Base-by-base conservation (phyloP, 1,139 yeast genomes). In the Yamadazyma trypodendri region DNA sequence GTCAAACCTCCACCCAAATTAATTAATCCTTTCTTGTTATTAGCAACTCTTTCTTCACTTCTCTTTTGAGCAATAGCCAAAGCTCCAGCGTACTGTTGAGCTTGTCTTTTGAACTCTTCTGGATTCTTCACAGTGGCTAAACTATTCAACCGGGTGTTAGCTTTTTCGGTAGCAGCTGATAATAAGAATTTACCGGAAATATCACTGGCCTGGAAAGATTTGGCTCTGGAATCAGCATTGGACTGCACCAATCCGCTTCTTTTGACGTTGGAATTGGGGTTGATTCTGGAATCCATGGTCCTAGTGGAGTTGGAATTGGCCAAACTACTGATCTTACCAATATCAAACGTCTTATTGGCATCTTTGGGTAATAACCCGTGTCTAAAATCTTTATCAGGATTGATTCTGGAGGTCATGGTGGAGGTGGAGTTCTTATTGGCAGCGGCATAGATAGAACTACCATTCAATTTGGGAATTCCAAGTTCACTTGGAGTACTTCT, bases 1-100 rank as follows among this genome's bases (percentile, higher is more conserved):
- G 77, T 78, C 49, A 87, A 72, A 3, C 97, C 97, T 49, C 96
- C 96, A 44, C 98, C 98, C 48, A 90, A 66, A 54, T 88, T 75
- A 51, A 88, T 72, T 55, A 82, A 73, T 35, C 87, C 88, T 33
- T 61, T 52, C 40, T 65, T 61, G 48, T 63, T 54, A 38, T 48
- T 56, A 40, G 67, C 75, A 41, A 77, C 55, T 51, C 89, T 72
- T 51, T 76, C 80, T 40, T 74, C 75, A 40, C 75, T 65, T 48
- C 79, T 77, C 50, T 76, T 75, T 56, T 84, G 86, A 2, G 96
- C 97, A 49, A 84, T 64, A 7, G 83, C 75, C 42, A 71, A 63
- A 1, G 77, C 77, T 44, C 58, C 55, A 35, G 75, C 75, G 48
- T 71, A 71, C 38, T 60, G 54, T 43, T 65, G 68, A 23, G 75